phyloP scores from a whole-genome alignment of 2,329 filamentous ascomycete species.

The Botryosphaeria agaves region DNA sequence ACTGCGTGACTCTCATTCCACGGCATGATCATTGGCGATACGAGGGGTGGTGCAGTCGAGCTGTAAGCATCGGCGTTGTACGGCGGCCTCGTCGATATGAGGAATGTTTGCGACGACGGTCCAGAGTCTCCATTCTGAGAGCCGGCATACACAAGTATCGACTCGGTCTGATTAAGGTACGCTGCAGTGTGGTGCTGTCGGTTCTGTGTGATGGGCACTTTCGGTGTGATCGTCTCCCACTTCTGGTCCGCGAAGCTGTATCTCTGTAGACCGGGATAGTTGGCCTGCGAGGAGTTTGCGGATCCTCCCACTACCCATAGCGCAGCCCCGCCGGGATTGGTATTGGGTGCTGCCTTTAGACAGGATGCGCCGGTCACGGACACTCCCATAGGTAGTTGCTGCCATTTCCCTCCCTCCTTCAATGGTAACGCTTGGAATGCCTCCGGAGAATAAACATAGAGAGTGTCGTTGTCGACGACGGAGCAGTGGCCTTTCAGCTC shows the following conservation, averaged over 20 bases:
- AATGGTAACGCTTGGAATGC: conserved; percentile 62
- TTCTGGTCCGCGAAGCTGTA: conserved; percentile 38
- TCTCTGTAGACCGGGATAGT: conserved; percentile 60
- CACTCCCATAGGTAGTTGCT: conserved; percentile 44
- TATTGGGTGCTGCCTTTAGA: conserved; percentile 46
- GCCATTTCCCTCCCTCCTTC: conserved; percentile 54
- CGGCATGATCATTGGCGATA: conserved; percentile 52
- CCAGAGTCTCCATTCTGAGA: conserved; percentile 32
- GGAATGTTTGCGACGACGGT: conserved; percentile 54
- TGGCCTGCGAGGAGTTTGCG: conserved; percentile 29
- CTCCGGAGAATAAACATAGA: conserved; percentile 65
- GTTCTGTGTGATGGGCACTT: conserved; percentile 41
- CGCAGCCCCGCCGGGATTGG: conserved; percentile 39
- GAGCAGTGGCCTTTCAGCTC: conserved; percentile 66
- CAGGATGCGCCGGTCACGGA: conserved; percentile 61
- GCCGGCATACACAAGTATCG: conserved; percentile 70
- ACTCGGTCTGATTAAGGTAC: conserved; percentile 52
- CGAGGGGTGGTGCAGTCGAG: conserved; percentile 42
- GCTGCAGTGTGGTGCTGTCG: conserved; percentile 58
- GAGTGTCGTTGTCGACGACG: conserved; percentile 59
- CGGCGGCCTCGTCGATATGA: conserved; percentile 48
- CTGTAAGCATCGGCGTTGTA: conserved; percentile 43
- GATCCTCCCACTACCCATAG: conserved; percentile 70
- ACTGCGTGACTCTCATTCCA: conserved; percentile 57
- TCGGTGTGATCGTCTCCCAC: conserved; percentile 39